Evolutionary conservation across 345 rosid genomes (phyloP).

Genomic region (Zanthoxylum bungeanum): DNA sequence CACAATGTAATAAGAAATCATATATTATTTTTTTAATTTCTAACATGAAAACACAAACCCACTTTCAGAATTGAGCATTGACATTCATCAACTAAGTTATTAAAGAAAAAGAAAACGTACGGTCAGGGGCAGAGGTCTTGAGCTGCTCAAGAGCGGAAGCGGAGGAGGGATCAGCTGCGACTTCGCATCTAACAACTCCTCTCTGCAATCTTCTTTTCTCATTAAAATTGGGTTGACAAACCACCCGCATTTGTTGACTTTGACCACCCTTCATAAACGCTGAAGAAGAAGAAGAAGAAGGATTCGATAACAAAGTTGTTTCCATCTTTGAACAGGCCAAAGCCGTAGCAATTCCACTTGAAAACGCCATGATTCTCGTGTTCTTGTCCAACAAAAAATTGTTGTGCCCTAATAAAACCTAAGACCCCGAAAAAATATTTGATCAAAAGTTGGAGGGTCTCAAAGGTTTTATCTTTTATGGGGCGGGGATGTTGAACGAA

Average conservation of each 20-base stretch:
- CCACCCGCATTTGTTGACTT: slow-evolving; percentile 22
- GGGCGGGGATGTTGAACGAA: slow-evolving; percentile 1
- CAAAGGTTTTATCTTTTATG: background rate
- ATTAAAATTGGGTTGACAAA: slow-evolving; percentile 23
- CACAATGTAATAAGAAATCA: background rate
- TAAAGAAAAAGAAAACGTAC: slow-evolving; percentile 27
- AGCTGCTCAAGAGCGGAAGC: slow-evolving; percentile 67
- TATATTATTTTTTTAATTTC: background rate
- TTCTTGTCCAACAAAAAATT: too few species aligned
- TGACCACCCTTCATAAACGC: slow-evolving; percentile 17
- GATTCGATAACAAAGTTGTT: slow-evolving; percentile 35
- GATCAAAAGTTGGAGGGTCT: background rate
- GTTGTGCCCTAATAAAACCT: slow-evolving; percentile 5
- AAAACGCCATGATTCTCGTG: slow-evolving; percentile 34
- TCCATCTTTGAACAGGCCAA: slow-evolving; percentile 44
- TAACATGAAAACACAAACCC: slow-evolving; percentile 5
- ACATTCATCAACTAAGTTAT: background rate
- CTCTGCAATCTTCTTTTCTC: slow-evolving; percentile 23
- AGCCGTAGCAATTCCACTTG: slow-evolving; percentile 32
- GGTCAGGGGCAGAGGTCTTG: slow-evolving; percentile 60
- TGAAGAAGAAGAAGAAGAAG: slow-evolving; percentile 24
- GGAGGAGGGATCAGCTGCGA: slow-evolving; percentile 37
- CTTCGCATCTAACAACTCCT: slow-evolving; percentile 43
- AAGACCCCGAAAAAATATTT: slow-evolving; percentile 5
- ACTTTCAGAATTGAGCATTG: slow-evolving; percentile 3